phyloP scores from a whole-genome alignment of 768 basidiomycete species.

The Suillus subalutaceus region DNA sequence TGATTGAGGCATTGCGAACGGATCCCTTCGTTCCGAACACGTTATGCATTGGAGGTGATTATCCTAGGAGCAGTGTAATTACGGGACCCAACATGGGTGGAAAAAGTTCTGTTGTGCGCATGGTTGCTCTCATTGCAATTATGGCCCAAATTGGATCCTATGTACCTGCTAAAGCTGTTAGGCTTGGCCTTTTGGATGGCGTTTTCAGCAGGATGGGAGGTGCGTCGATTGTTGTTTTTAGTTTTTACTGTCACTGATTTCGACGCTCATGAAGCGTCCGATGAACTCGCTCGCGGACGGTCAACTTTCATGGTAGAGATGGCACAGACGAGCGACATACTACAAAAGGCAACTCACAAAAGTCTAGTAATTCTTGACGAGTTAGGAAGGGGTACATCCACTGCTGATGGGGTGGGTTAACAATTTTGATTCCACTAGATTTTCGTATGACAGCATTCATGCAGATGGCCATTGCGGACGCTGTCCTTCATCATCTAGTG shows the following conservation, averaged over 20 bases:
- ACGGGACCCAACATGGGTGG: conserved; percentile 89
- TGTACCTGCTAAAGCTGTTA: conserved; percentile 80
- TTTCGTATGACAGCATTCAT: conserved; percentile 14
- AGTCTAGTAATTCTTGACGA: conserved; percentile 92
- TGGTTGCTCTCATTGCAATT: conserved; percentile 74
- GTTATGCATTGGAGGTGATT: conserved; percentile 59
- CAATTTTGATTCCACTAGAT: background rate
- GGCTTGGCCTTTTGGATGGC: conserved; percentile 78
- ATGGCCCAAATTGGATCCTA: conserved; percentile 91
- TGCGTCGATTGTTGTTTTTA: conserved; percentile 34
- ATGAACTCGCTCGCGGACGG: conserved; percentile 83
- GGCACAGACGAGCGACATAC: conserved; percentile 89
- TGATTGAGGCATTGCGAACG: conserved; percentile 78
- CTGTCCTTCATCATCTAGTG: conserved; percentile 75
- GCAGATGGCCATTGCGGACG: conserved; percentile 86
- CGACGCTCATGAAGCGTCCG: conserved; percentile 58
- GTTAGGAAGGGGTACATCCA: conserved; percentile 88
- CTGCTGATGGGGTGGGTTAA: conserved; percentile 77
- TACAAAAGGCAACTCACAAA: conserved; percentile 69
- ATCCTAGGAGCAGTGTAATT: conserved; percentile 65
- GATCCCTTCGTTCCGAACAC: conserved; percentile 90
- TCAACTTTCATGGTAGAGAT: conserved; percentile 99
- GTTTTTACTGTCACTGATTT: conserved; percentile 9
- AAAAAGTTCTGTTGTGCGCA: conserved; percentile 83
- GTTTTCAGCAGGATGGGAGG: conserved; percentile 92